Evolutionary conservation across 73 alveolate species (phyloP).

Genomic region (Tetrahymena borealis): DNA sequence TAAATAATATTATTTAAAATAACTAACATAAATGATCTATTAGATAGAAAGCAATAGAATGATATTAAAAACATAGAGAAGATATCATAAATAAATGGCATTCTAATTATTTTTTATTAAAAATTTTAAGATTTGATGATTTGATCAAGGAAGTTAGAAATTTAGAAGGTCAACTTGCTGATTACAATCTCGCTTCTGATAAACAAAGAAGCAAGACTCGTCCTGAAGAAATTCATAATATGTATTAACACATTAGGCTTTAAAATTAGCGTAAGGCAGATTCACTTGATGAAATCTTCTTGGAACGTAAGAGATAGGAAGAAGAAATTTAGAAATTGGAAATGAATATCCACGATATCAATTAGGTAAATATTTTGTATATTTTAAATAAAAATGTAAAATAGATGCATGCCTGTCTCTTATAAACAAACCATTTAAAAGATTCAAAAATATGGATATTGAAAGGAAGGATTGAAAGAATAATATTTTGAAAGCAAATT

Average conservation of each 20-base stretch:
- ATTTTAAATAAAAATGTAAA: too few relatives aligned
- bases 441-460: too few relatives aligned
- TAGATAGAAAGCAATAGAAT: too few relatives aligned
- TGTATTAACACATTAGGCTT: slow-evolving; percentile 67
- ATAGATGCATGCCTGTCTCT: too few relatives aligned
- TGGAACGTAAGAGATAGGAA: slow-evolving; percentile 85
- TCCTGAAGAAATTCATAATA: slow-evolving; percentile 92
- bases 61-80: too few relatives aligned
- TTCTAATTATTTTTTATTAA: too few relatives aligned
- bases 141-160: slow-evolving; percentile 93
- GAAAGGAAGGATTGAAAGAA: too few relatives aligned
- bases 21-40: too few relatives aligned
- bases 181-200: slow-evolving; percentile 93
- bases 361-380: slow-evolving; percentile 38
- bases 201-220: slow-evolving; percentile 87
- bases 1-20: too few relatives aligned
- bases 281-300: slow-evolving; percentile 80
- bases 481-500: too few relatives aligned
- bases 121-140: slow-evolving; percentile 85
- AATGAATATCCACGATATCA: slow-evolving; percentile 69
- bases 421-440: too few relatives aligned
- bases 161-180: slow-evolving; percentile 98
- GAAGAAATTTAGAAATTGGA: slow-evolving; percentile 74
- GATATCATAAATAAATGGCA: too few relatives aligned
- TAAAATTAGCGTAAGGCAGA: slow-evolving; percentile 85